Evolutionary conservation across 768 basidiomycete species (phyloP).

Genomic region (Auricularia cornea): DNA sequence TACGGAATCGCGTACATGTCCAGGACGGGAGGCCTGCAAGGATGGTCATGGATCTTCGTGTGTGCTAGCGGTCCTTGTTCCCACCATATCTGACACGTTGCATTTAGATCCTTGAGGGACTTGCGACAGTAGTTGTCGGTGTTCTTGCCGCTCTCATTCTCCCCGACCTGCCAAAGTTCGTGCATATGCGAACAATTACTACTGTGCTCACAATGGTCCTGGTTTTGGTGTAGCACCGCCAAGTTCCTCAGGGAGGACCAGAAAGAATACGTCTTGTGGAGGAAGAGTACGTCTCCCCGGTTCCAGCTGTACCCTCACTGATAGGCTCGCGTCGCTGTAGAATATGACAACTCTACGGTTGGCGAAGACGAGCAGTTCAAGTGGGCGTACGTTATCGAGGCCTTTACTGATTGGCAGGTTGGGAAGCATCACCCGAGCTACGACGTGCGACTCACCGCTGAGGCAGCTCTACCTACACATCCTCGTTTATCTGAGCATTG

Average conservation of each 20-base stretch:
- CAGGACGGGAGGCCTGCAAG: constrained; percentile 35
- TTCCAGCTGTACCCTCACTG: too few species aligned
- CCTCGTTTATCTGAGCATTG: constrained; percentile 48
- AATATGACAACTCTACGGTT: constrained; percentile 47
- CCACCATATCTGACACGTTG: background rate
- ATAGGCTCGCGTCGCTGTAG: constrained; percentile 18
- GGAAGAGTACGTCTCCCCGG: constrained; percentile 37
- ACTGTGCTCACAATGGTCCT: background rate
- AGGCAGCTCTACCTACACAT: constrained; percentile 44
- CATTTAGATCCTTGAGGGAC: constrained; percentile 56
- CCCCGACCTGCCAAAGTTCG: background rate
- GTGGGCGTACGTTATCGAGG: constrained; percentile 42
- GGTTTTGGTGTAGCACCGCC: constrained; percentile 48
- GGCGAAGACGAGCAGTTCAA: constrained; percentile 57
- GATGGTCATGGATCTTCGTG: constrained; percentile 67
- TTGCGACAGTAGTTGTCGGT: constrained; percentile 50
- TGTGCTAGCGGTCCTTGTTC: background rate
- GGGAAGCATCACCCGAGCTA: background rate
- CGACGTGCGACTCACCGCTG: background rate
- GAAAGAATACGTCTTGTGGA: constrained; percentile 43
- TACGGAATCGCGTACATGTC: constrained; percentile 48
- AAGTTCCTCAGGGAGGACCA: constrained; percentile 55
- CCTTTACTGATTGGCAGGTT: constrained; percentile 58
- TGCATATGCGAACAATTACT: too few species aligned
- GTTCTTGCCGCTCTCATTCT: constrained; percentile 31